phyloP scores from a whole-genome alignment of 495 filamentous ascomycete genomes.

The Penicillium flavigenum region DNA sequence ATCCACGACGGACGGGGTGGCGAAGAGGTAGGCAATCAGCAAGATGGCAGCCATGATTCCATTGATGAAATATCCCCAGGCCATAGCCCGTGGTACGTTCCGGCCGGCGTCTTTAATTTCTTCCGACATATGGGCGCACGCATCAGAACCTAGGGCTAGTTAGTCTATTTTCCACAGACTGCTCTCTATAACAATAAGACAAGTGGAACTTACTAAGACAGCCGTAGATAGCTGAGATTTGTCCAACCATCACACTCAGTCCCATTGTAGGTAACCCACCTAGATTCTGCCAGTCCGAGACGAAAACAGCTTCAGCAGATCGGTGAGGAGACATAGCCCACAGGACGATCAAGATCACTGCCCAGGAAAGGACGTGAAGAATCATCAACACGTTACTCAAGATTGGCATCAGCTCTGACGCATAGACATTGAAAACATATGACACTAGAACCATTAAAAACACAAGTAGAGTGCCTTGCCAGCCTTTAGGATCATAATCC shows the following conservation, averaged over 20 bases:
- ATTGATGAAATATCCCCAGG: not conserved
- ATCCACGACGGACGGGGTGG: not conserved
- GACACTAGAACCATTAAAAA: not conserved
- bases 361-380: not conserved
- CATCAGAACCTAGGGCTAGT: not conserved
- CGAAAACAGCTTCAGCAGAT: not conserved
- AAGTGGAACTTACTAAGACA: not conserved
- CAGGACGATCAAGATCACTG: not conserved
- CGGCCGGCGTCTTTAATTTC: not conserved
- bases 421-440: not conserved
- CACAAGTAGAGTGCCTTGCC: conserved; percentile 37
- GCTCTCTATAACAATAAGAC: not conserved
- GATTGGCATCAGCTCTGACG: not conserved
- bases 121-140: not conserved
- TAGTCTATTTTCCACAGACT: not conserved
- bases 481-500: conserved; percentile 38
- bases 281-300: not conserved
- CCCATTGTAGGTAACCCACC: not conserved
- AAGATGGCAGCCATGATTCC: not conserved
- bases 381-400: not conserved
- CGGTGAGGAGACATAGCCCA: not conserved
- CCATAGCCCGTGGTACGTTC: not conserved
- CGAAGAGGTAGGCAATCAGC: not conserved
- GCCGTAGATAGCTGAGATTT: not conserved
- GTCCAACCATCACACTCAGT: not conserved